Conservation (phyloP, 139 green algal genomes). For the Picochlorum sp. region DNA sequence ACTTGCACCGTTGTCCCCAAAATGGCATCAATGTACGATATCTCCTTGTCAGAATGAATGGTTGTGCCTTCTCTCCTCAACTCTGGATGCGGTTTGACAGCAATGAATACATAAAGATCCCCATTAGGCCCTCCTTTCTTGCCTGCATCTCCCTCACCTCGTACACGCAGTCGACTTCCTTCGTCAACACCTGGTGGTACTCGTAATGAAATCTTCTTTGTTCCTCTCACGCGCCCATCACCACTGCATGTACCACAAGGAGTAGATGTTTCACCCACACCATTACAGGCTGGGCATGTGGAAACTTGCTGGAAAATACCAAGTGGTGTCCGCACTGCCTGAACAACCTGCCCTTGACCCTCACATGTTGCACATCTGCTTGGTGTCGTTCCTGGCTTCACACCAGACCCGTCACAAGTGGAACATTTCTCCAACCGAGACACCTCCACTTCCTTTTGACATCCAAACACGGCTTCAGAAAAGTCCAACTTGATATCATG, state of each 20-base stretch:
- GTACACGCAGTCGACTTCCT: conserved; percentile 80
- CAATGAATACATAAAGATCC: conserved; percentile 94
- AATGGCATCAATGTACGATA: conserved; percentile 85
- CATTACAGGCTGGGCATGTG: conserved; percentile 68
- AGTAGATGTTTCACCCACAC: conserved; percentile 57
- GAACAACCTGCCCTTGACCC: conserved; percentile 84
- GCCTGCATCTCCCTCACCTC: conserved; percentile 65
- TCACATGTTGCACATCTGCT: conserved; percentile 76
- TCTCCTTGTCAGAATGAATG: conserved; percentile 66
- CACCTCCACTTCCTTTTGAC: conserved; percentile 82
- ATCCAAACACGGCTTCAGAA: conserved; percentile 89
- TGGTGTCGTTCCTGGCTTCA: conserved; percentile 78
- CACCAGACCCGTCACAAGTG: conserved; percentile 65
- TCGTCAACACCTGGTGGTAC: conserved; percentile 87
- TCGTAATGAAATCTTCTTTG: conserved; percentile 81
- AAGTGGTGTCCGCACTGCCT: conserved; percentile 81
- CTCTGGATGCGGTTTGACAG: conserved; percentile 72
- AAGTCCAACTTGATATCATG: conserved; percentile 82
- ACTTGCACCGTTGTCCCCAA: conserved; percentile 80
- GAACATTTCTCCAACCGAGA: conserved; percentile 66
- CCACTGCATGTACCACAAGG: conserved; percentile 84
- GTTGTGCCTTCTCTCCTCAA: conserved; percentile 80
- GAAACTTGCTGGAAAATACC: conserved; percentile 86
- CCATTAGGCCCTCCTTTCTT: conserved; percentile 61
- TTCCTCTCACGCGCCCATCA: conserved; percentile 76